Evolutionary conservation across 441 rosid genomes (phyloP), one percentile per base, ranked within the genome.

Genomic region (Metrosideros polymorpha): DNA sequence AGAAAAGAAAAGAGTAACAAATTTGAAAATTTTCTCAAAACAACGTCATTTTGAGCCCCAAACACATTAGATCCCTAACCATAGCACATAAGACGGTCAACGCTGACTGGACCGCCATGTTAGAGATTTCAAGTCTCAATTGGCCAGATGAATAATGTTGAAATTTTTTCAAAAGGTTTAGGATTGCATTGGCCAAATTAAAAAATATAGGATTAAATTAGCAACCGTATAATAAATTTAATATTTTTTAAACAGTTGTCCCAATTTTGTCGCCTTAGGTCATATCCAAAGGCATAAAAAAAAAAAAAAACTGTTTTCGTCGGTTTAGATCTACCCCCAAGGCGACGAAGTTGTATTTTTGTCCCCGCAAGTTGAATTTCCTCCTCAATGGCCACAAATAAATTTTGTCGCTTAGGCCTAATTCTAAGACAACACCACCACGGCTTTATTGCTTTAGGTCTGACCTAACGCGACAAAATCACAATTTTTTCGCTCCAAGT

Each of bases 101-200:
- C 7, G 1, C 17, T 39, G 2, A 22, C 0, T 0, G 0, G n/a
- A 39, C 12, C 2, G 1, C 4, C 0, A 10, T 0, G 0, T 39
- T 12, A 71, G 4, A 42, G n/a, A 39, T 10, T 35, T 71, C 3
- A 1, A 0, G 17, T 3, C 22, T 1, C 19, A 71, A 10, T 9
- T 10, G 27, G 79, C 25, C 4, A 6, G 0, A 2, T 22, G n/a
- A 10, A n/a, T 39, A 22, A 47, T 0, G 19, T 39, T 22, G 8
- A 39, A 39, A 42, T 5, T 39, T 5, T 35, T 9, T 22, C n/a
- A 59, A 35, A 32, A 19, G 7, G 13, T 9, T 35, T 22, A 17
- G 2, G n/a, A 71, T 0, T 22, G 5, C 1, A 22, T 22, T 22
- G 3, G 19, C 0, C 4, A 66, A 66, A 66, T 66, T 32, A 3